Conservation (phyloP, 2,329 filamentous ascomycete species). For the Pyricularia sp. region DNA sequence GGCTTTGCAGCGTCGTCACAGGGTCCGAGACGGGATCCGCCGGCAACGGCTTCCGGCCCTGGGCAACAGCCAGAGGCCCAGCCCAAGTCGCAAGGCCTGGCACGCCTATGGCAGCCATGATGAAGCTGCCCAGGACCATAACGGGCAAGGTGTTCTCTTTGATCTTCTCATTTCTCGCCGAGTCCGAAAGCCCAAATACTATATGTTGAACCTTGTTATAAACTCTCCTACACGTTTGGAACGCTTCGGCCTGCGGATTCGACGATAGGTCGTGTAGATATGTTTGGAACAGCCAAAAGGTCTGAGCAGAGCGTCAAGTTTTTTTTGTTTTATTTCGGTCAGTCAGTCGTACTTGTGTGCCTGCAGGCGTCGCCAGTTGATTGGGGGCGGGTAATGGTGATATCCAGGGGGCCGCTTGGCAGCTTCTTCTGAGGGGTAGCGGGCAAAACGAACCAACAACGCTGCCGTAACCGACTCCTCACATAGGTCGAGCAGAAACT, state of each 20-base stretch:
- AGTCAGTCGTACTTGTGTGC: background rate
- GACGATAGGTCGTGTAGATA: constrained; percentile 73
- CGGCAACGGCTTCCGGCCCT: constrained; percentile 66
- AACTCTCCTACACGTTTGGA: constrained; percentile 73
- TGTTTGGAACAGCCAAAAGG: constrained; percentile 85
- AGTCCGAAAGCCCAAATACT: constrained; percentile 69
- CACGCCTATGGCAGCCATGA: constrained; percentile 66
- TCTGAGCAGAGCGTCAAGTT: constrained; percentile 39
- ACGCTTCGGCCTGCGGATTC: constrained; percentile 66
- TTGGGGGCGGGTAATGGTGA: background rate
- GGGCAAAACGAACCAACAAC: constrained; percentile 52
- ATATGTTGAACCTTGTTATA: constrained; percentile 87
- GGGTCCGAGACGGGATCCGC: constrained; percentile 25
- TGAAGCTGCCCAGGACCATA: constrained; percentile 70
- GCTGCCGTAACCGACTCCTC: constrained; percentile 82
- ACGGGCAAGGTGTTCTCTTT: constrained; percentile 75
- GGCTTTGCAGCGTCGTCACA: background rate
- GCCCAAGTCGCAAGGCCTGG: constrained; percentile 70
- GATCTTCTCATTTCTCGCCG: constrained; percentile 62
- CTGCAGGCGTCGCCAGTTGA: background rate
- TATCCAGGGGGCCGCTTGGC: background rate
- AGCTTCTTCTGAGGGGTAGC: background rate
- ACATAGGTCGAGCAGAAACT: constrained; percentile 78
- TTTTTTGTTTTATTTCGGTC: background rate
- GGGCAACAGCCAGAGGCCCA: constrained; percentile 71